phyloP scores from a whole-genome alignment of 371 early-diverging fungal genomes.

The Mortierella sp. region DNA sequence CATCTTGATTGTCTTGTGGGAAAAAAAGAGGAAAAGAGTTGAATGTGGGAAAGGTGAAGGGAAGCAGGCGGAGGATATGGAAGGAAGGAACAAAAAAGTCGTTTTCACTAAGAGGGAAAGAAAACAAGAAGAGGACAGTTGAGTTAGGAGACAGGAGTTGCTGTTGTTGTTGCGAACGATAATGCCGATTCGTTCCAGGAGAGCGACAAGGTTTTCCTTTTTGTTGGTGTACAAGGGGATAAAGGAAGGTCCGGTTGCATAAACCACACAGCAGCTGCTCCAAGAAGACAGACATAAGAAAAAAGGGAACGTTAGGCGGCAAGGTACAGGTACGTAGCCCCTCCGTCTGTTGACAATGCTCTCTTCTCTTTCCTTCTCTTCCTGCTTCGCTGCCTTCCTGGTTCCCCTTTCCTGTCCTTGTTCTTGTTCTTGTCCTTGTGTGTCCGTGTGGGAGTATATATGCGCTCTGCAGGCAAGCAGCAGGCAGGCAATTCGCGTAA shows the following conservation, averaged over 20 bases:
- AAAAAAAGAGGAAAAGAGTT: background rate
- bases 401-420: background rate
- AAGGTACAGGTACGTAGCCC: background rate
- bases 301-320: background rate
- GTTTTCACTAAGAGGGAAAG: background rate
- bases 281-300: background rate
- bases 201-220: background rate
- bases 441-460: background rate
- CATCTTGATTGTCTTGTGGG: constrained; percentile 24
- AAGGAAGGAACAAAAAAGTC: background rate
- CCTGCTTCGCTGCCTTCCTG: background rate
- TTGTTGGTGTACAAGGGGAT: background rate
- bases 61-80: background rate
- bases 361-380: background rate
- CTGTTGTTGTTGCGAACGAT: constrained; percentile 9
- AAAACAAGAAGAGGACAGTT: background rate
- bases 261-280: background rate
- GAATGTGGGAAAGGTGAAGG: background rate
- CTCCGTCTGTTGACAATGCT: background rate
- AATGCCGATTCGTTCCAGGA: constrained; percentile 21
- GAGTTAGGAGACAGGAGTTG: background rate
- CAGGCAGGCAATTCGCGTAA: constrained; percentile 1
- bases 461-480: background rate
- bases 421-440: background rate
- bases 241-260: background rate